Evolutionary conservation across 805 yeast genomes (phyloP), one percentile per base, ranked within the genome.

Genomic region (Zygoascus flipseniorum): DNA sequence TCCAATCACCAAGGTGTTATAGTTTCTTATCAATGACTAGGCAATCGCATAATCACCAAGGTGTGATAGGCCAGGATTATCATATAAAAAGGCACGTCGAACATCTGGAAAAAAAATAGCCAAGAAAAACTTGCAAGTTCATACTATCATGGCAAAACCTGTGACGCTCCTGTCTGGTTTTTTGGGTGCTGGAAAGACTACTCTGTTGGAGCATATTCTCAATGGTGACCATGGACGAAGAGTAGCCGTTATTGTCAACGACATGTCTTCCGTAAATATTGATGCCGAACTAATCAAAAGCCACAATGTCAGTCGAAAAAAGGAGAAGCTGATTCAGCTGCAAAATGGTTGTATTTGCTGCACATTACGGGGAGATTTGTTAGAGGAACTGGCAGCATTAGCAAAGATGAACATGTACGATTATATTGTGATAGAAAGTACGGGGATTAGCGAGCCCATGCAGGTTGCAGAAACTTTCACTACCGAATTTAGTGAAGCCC

Each of bases 311-410:
- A 67, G 71, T 20, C 65, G 70, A 51, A 72, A 66, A 50, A 69
- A 75, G 53, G 78, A 75, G 55, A 73, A 74, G 53, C 57, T 75
- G 46, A 69, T 75, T 37, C 77, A 75, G 54, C 59, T 75, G 20
- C 78, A 75, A 56, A 75, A 75, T 54, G 79, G 79, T 5, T 75
- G 79, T 55, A 75, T 75, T 31, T 75, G 79, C 53, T 75, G 79
- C 56, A 75, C 78, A 1, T 65, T 75, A 44, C 65, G 79, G 50
- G 77, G 77, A 8, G 78, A 75, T 57, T 60, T 75, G 50, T 60
- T 75, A 16, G 78, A 73, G 48, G 78, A 75, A 55, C 62, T 75
- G 53, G 70, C 72, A 4, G 49, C 59, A 2, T 59, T 75, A 16
- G 73, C 73, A 16, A 64, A 62, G 31, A 54, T 60, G 8, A 71